Evolutionary conservation across 768 basidiomycete species (phyloP).

Genomic region (Psilocybe sp.): DNA sequence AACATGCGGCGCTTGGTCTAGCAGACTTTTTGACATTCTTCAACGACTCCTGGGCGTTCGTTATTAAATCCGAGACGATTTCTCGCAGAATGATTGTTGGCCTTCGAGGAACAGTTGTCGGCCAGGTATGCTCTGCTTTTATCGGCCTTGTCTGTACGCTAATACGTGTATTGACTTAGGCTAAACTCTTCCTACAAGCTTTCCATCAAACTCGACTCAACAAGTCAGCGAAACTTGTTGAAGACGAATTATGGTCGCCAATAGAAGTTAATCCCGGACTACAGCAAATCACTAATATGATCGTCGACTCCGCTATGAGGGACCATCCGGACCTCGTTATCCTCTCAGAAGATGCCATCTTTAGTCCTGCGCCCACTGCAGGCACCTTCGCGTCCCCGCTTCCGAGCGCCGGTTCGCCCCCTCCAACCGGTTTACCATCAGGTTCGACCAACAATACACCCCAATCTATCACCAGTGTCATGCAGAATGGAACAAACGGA

Average conservation of each 20-base stretch:
- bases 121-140: constrained; percentile 53
- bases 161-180: constrained; percentile 38
- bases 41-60: constrained; percentile 86
- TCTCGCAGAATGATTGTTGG: constrained; percentile 92
- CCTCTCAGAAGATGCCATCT: constrained; percentile 24
- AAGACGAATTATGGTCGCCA: constrained; percentile 93
- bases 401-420: constrained; percentile 1
- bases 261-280: constrained; percentile 64
- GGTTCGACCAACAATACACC: background rate
- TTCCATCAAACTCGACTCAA: constrained; percentile 85
- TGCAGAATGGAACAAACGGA: background rate
- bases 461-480: background rate
- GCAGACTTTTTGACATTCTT: constrained; percentile 79
- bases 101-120: constrained; percentile 79
- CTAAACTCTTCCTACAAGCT: constrained; percentile 79
- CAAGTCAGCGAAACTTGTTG: constrained; percentile 83
- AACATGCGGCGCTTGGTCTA: constrained; percentile 71
- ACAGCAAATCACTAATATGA: constrained; percentile 69
- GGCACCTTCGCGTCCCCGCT: constrained; percentile 9
- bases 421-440: background rate
- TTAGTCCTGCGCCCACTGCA: constrained; percentile 17
- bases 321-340: constrained; percentile 72
- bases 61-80: constrained; percentile 82
- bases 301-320: constrained; percentile 78
- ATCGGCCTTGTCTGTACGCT: constrained; percentile 1